Evolutionary conservation across 257 asterid genomes (phyloP), one percentile per base, ranked within the genome.

Genomic region (Lantana camara): DNA sequence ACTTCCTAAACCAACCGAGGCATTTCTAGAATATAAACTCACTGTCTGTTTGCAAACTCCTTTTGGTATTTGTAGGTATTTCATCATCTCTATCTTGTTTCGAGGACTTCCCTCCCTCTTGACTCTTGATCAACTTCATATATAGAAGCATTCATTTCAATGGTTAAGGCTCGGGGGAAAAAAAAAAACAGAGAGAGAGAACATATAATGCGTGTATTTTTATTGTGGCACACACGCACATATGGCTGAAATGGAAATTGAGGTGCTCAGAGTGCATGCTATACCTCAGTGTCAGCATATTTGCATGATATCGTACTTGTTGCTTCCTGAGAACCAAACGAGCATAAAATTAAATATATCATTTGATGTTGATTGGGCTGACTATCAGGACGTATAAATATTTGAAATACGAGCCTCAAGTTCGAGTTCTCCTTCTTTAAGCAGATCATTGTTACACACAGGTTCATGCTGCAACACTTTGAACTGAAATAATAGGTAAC

Each of bases 261-360:
- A 46, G 38, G 4, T 30, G 15, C 24, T 35, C 10, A 40, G 60
- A 42, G 45, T 57, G 48, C 60, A 64, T 35, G 27, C 22, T 24
- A 38, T 86, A 89, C 95, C 96, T 81, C 71, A 1, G 41, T 48
- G 27, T 50, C 79, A 68, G 69, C 63, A 57, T 64, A 57, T 64
- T 67, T 64, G 69, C 75, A 49, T 23, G 35, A 30, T 55, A 30
- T 34, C 34, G 47, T 30, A 50, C 41, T 63, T 23, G 51, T 49
- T 52, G 58, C 72, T 69, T 63, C 82, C 89, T 85, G 77, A 37
- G 57, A 49, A 69, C 67, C 42, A 57, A 74, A 15, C 13, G 34
- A 69, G 23, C 40, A 48, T 37, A 20, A 40, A 27, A 2, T 27
- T 5, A 27, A 27, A 5, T 5, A 27, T 27, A 27, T 2, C 16